phyloP scores from a whole-genome alignment of 2,329 filamentous ascomycete species.

The Colletotrichum sp. region DNA sequence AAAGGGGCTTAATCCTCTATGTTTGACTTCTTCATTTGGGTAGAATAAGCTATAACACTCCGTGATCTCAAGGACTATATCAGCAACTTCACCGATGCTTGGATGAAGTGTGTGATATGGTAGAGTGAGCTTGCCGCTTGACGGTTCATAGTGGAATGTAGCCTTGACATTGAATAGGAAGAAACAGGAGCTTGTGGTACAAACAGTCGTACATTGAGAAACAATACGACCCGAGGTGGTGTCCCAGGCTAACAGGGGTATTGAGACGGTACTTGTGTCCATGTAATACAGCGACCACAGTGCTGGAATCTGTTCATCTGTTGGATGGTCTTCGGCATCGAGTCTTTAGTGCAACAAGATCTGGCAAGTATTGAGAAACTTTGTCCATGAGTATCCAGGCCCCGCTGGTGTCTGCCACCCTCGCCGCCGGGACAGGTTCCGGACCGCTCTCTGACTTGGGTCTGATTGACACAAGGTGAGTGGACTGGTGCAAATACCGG shows the following conservation, averaged over 20 bases:
- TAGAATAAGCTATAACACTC: neutral
- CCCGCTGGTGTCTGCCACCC: neutral
- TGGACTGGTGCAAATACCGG: neutral
- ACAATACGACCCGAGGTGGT: neutral
- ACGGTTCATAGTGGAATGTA: neutral
- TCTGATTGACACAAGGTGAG: neutral
- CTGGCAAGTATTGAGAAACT: neutral
- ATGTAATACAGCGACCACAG: neutral
- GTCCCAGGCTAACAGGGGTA: neutral
- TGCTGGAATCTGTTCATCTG: neutral
- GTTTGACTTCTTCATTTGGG: neutral
- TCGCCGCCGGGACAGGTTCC: neutral
- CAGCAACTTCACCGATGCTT: neutral
- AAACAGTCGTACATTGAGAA: neutral
- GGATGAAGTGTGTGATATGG: neutral
- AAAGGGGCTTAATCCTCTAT: neutral
- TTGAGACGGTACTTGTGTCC: neutral
- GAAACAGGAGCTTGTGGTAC: neutral
- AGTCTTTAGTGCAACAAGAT: constrained; percentile 4
- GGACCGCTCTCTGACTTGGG: neutral
- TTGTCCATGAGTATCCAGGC: neutral
- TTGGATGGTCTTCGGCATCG: neutral
- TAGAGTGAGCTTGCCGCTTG: neutral
- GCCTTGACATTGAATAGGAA: neutral
- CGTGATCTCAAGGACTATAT: neutral